These are phyloP conservation scores for Pelargonium citronellum DNA, from an alignment of 441 rosid genomes.

Conservation along the genomic window DNA sequence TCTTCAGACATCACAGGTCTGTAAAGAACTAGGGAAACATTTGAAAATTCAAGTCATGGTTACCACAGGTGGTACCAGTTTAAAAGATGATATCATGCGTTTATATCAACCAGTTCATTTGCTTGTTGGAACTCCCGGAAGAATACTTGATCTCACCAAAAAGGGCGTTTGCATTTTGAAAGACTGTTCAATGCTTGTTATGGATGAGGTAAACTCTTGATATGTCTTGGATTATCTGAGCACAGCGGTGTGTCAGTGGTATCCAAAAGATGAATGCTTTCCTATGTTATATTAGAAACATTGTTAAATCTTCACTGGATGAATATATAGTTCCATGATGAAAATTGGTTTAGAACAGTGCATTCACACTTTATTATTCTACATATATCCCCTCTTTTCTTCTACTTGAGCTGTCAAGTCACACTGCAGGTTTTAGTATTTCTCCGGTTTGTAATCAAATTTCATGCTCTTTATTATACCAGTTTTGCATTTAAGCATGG, in stretches of 20 bases:
- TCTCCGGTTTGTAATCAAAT: neutral
- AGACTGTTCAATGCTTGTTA: constrained; percentile 86
- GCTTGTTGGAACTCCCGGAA: constrained; percentile 95
- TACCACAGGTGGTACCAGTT: constrained; percentile 96
- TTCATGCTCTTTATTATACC: neutral
- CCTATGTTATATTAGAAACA: neutral
- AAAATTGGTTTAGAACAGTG: neutral
- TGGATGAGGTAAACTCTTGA: constrained; percentile 75
- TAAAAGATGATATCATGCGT: constrained; percentile 98
- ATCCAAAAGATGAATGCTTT: neutral
- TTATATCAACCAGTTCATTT: constrained; percentile 94
- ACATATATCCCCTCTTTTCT: no score
- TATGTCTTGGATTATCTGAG: neutral
- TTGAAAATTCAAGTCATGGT: constrained; percentile 95
- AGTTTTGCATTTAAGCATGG: neutral
- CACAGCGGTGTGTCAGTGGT: neutral
- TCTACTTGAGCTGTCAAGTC: neutral
- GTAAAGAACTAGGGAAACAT: constrained; percentile 96
- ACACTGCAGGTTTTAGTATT: no score
- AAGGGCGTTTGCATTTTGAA: constrained; percentile 90
- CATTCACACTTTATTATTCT: neutral
- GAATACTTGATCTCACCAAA: constrained; percentile 84
- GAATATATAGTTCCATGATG: neutral
- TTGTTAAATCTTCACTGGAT: neutral
- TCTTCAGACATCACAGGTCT: constrained; percentile 94